Evolutionary conservation across 2,329 filamentous ascomycete species (phyloP), one percentile per base, ranked within the genome.

Genomic region (Alternaria triticina): DNA sequence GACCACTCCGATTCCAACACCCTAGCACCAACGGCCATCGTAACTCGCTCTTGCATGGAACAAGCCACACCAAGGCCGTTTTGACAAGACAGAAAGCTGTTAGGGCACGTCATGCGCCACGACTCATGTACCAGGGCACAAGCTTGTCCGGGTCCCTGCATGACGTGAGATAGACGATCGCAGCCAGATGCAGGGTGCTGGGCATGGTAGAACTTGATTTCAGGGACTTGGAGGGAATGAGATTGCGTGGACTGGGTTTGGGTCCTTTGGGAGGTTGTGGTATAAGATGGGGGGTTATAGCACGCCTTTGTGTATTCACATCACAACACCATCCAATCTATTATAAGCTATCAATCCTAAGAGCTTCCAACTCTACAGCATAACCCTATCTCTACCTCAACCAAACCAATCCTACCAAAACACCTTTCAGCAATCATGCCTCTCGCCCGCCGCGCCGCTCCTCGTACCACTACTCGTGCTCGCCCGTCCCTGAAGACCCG

Each of bases 401-500:
- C 25, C 57, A 62, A 55, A 33, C 43, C 49, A 58, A 51, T 59
- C 17, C 27, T 22, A 66, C 30, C 46, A 52, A 46, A 1, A 8
- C 17, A 13, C 3, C 22, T 9, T 30, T 40, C 12, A 40, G 12
- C 46, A 67, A 62, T 36, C 69, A 79, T 76, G 74, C 76, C 75
- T 73, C 67, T 79, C 17, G 66, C 66, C 43, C 69, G 68, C 61
- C 69, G 69, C 59, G 66, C 68, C 36, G 68, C 66, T 44, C 65
- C 66, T 50, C 73, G 69, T 55, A 72, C 69, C 33, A 75, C 81
- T 47, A 52, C 49, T 17, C 49, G 49, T 25, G 75, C 80, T 44
- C 82, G 79, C 67, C 86, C 86, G 17, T 83, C 82, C 36, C 79
- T 89, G 50, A 84, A 88, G 81, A 84, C 84, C 56, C 84, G 86